phyloP scores from a whole-genome alignment of 1,284 basidiomycete genomes.

The Melampsora occidentalis region DNA sequence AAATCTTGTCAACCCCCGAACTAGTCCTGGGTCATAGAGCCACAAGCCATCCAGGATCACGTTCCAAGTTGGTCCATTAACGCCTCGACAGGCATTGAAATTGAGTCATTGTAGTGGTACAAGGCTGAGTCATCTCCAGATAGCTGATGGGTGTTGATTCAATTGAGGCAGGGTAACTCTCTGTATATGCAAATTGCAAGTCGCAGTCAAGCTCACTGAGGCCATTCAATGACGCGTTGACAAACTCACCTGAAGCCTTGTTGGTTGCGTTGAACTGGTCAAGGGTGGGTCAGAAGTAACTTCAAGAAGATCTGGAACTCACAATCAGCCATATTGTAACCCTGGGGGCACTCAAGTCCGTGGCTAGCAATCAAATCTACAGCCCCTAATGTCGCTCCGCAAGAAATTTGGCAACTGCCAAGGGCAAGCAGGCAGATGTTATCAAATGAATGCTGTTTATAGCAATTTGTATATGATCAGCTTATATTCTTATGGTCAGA shows the following conservation, averaged over 20 bases:
- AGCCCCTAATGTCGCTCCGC: constrained; percentile 67
- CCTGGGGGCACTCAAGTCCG: constrained; percentile 61
- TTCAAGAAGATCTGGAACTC: constrained; percentile 63
- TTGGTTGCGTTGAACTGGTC: background rate
- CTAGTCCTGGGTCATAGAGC: too few relatives aligned
- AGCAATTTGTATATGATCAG: background rate
- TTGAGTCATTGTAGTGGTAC: constrained; percentile 79
- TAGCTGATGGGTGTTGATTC: constrained; percentile 31
- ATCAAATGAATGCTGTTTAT: constrained; percentile 67
- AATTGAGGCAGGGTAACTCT: constrained; percentile 46
- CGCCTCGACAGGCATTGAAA: constrained; percentile 71
- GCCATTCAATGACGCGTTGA: background rate
- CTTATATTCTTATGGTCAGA: background rate
- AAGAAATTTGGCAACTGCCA: constrained; percentile 71
- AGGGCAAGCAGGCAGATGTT: constrained; percentile 72
- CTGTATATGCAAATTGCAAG: constrained; percentile 23
- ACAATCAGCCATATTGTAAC: constrained; percentile 85
- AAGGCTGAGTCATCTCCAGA: constrained; percentile 55
- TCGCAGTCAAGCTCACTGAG: constrained; percentile 35
- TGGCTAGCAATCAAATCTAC: constrained; percentile 65
- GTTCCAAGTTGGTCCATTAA: constrained; percentile 74
- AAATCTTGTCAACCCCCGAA: too few relatives aligned
- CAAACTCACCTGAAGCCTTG: background rate
- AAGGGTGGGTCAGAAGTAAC: constrained; percentile 34
- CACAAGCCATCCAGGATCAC: constrained; percentile 67